Conservation (phyloP, 805 yeast genomes). For the Starmerella riodocensis region DNA sequence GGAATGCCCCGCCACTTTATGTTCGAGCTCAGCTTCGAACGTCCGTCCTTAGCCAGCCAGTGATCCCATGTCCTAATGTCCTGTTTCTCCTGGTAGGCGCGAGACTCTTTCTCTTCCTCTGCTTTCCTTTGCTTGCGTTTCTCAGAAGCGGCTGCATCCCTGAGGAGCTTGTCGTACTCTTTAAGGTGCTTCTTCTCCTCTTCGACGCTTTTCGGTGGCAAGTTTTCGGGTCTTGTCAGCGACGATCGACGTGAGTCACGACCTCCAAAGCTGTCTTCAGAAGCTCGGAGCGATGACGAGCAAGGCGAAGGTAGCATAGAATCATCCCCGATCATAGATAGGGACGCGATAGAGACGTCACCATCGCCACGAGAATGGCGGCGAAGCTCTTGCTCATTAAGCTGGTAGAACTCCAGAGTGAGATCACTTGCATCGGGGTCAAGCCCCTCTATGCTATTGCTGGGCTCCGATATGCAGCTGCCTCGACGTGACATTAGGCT, state of each 20-base stretch:
- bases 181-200: constrained; percentile 44
- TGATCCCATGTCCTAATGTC: constrained; percentile 31
- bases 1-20: constrained; percentile 54
- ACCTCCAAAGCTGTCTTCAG: constrained; percentile 7
- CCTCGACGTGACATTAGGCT: constrained; percentile 4
- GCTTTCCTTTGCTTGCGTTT: constrained; percentile 27
- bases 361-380: neutral
- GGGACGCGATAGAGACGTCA: constrained; percentile 3
- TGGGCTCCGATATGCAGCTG: neutral
- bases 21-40: constrained; percentile 33
- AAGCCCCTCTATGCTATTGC: constrained; percentile 22
- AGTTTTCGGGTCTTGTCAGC: constrained; percentile 47
- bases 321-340: constrained; percentile 4
- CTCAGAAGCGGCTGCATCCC: constrained; percentile 27
- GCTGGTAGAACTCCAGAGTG: constrained; percentile 23
- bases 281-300: neutral
- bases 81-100: constrained; percentile 16
- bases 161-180: constrained; percentile 37
- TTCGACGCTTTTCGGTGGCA: constrained; percentile 48
- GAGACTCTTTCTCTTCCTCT: constrained; percentile 18
- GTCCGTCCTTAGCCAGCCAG: constrained; percentile 22
- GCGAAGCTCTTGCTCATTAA: constrained; percentile 5
- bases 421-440: constrained; percentile 29
- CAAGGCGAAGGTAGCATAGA: constrained; percentile 8
- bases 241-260: constrained; percentile 25